Evolutionary conservation across 1,284 basidiomycete species (phyloP), one percentile per base, ranked within the genome.

Genomic region (Pascua guehoae): DNA sequence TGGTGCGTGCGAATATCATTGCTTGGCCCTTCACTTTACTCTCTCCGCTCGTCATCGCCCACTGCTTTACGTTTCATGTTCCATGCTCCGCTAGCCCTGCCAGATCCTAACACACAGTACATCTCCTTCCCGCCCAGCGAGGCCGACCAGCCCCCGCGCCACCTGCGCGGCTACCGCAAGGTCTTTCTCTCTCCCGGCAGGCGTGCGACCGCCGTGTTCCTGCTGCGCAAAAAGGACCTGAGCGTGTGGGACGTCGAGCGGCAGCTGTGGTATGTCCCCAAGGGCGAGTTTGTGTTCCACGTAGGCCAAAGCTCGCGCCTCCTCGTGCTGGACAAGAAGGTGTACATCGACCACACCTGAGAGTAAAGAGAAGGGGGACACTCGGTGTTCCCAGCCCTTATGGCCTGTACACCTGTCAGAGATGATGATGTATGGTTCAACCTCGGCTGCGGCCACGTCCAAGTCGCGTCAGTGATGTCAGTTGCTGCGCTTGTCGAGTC

Each of bases 151-250:
- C 78, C 78, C 4, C 70, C 69, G 0, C 66, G 66, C 17, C 69
- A 72, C 46, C 67, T 78, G 14, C 67, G 72, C 47, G 79, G 75
- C 12, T 80, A 73, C 61, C 66, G 57, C 49, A 77, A 77, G 59
- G 65, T 69, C 1, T 66, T 61, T 53, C 67, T 80, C 16, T 42
- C 65, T 32, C 62, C 74, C 1, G 74, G 75, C 8, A 55, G 74
- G 52, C 67, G 46, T 1, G 43, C 46, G 39, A 73, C 63, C 0
- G 70, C 77, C 17, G 61, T 71, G 9, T 72, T 79, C 60, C 66
- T 68, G 8, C 57, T 79, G 74, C 66, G 75, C 36, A 74, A 75
- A 61, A 79, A 79, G 66, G 79, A 79, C 57, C 49, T 80, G 38
- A 65, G 77, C 8, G 68, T 78, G 11, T 80, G 78, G 78, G 72